These are phyloP conservation scores for Lactifluus subvellereus DNA, from an alignment of 768 basidiomycete species.

Conservation along the genomic window DNA sequence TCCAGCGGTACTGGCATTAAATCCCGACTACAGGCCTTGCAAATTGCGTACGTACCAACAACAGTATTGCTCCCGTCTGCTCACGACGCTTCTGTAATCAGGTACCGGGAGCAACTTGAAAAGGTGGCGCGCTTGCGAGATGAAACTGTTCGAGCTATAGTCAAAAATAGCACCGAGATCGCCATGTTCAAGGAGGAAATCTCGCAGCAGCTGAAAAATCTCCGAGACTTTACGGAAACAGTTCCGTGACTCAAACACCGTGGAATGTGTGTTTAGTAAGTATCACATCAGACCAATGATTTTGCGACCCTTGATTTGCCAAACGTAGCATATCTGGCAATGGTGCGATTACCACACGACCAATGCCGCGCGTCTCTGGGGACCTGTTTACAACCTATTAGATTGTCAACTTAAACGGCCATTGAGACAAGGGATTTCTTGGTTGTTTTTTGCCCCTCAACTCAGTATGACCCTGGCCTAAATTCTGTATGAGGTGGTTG, in stretches of 20 bases:
- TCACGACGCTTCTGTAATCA: constrained; percentile 28
- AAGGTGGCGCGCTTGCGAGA: constrained; percentile 70
- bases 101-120: constrained; percentile 75
- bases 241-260: constrained; percentile 28
- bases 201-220: constrained; percentile 59
- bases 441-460: not conserved
- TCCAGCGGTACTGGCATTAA: constrained; percentile 82
- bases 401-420: too few species aligned
- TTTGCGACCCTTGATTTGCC: not conserved
- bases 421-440: too few species aligned
- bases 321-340: not conserved
- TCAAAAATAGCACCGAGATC: constrained; percentile 81
- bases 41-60: constrained; percentile 56
- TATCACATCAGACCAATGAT: too few species aligned
- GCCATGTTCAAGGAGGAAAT: constrained; percentile 77
- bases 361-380: too few species aligned
- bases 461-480: not conserved
- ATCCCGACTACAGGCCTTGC: constrained; percentile 65
- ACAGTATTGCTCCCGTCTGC: constrained; percentile 1
- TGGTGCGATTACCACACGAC: too few species aligned
- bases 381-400: too few species aligned
- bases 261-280: not conserved
- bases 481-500: not conserved
- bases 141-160: constrained; percentile 73
- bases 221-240: constrained; percentile 63